Conservation (phyloP, 345 rosid species). For the Diplotaxis tenuifolia region DNA sequence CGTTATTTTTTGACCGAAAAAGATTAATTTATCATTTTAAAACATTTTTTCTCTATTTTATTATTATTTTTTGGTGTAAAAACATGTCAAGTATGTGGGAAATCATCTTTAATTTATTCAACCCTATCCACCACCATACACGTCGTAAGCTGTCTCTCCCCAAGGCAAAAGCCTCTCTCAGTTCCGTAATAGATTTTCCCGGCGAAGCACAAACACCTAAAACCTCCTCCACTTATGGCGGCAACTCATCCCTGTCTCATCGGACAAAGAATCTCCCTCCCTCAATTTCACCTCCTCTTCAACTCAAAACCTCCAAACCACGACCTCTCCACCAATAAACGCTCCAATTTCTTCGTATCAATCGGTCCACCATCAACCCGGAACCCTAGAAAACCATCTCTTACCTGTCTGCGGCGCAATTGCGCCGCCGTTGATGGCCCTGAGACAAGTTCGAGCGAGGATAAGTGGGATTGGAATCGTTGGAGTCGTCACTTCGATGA, state of each 20-base stretch:
- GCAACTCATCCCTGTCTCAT: conserved; percentile 45
- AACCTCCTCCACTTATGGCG: conserved; percentile 19
- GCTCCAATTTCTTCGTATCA: conserved; percentile 30
- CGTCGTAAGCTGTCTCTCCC: background rate
- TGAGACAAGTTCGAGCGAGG: conserved; percentile 41
- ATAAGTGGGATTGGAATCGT: conserved; percentile 86
- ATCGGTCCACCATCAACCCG: conserved; percentile 8
- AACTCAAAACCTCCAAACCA: conserved; percentile 8
- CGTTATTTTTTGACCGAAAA: no score
- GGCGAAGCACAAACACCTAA: background rate
- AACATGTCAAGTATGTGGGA: no score
- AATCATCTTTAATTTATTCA: background rate
- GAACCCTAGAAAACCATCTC: conserved; percentile 36
- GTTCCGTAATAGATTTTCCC: conserved; percentile 9
- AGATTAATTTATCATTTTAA: no score
- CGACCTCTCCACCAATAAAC: conserved; percentile 40
- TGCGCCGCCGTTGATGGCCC: conserved; percentile 27
- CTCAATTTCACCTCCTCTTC: conserved; percentile 41
- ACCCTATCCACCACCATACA: conserved; percentile 20
- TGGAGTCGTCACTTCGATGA: conserved; percentile 89
- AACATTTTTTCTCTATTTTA: no score
- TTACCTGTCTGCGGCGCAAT: conserved; percentile 44
- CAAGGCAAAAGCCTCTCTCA: conserved; percentile 13
- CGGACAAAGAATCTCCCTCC: conserved; percentile 41
- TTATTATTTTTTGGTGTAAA: no score